Conservation (phyloP, 2,329 filamentous ascomycete species). For the Trichothecium roseum region DNA sequence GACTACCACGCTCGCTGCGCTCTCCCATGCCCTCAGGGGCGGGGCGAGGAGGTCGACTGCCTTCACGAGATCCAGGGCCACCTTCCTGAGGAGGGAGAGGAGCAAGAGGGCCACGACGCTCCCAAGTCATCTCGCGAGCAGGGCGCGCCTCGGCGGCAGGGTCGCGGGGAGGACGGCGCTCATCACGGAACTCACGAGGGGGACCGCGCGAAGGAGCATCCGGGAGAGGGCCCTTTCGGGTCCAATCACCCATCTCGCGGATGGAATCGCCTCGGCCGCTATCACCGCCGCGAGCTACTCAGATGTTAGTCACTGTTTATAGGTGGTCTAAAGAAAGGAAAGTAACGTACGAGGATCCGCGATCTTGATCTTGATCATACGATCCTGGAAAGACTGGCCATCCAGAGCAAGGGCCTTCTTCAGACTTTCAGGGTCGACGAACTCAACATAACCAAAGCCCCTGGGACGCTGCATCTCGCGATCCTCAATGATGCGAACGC, state of each 20-base stretch:
- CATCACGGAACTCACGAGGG: conserved; percentile 36
- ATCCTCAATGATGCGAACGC: conserved; percentile 93
- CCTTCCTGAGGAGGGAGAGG: conserved; percentile 49
- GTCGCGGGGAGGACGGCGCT: conserved; percentile 58
- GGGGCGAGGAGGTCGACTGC: conserved; percentile 38
- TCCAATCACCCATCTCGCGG: conserved; percentile 83
- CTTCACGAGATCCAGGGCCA: conserved; percentile 39
- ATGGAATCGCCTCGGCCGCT: conserved; percentile 44
- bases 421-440: conserved; percentile 74
- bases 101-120: conserved; percentile 84
- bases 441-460: conserved; percentile 97
- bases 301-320: conserved; percentile 21
- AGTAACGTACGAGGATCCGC: conserved; percentile 81
- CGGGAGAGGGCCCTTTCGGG: conserved; percentile 79
- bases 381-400: conserved; percentile 73
- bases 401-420: conserved; percentile 83
- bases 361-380: conserved; percentile 86
- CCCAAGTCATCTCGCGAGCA: conserved; percentile 76
- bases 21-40: conserved; percentile 44
- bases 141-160: conserved; percentile 47
- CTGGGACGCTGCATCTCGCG: conserved; percentile 89
- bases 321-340: neutral
- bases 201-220: conserved; percentile 48
- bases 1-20: conserved; percentile 48
- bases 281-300: conserved; percentile 71